phyloP scores from a whole-genome alignment of 805 yeast genomes.

The Saturnispora sanitii region DNA sequence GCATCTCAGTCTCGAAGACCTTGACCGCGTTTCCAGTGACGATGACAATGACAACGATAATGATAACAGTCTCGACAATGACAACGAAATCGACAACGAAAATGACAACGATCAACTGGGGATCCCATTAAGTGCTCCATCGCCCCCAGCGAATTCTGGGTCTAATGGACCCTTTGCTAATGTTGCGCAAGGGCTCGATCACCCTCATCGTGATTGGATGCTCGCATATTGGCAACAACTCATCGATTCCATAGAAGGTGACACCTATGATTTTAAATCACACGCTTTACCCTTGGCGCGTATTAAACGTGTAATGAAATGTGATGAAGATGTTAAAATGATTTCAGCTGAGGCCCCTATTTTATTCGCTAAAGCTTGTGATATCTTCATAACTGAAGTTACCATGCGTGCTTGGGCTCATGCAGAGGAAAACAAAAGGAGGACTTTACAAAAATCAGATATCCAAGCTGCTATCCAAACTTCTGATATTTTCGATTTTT shows the following conservation, averaged over 20 bases:
- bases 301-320: slow-evolving; percentile 95
- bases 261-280: slow-evolving; percentile 83
- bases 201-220: slow-evolving; percentile 77
- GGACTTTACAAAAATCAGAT: slow-evolving; percentile 90
- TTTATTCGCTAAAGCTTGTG: slow-evolving; percentile 95
- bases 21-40: too few species aligned
- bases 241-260: slow-evolving; percentile 80
- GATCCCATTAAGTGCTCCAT: too few species aligned
- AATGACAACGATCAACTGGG: too few species aligned
- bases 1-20: too few species aligned
- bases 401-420: slow-evolving; percentile 99
- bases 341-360: slow-evolving; percentile 98
- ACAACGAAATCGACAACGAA: too few species aligned
- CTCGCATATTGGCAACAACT: slow-evolving; percentile 97
- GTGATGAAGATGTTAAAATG: slow-evolving; percentile 96
- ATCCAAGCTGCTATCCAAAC: slow-evolving; percentile 92
- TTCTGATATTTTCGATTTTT: slow-evolving; percentile 93
- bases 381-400: slow-evolving; percentile 88
- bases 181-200: slow-evolving; percentile 86
- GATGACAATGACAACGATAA: too few species aligned
- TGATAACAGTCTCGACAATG: too few species aligned
- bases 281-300: slow-evolving; percentile 94
- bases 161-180: slow-evolving; percentile 52
- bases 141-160: too few species aligned
- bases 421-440: slow-evolving; percentile 90